Conservation (phyloP, 2,329 filamentous ascomycete species). For the Plenodomus tracheiphilus region DNA sequence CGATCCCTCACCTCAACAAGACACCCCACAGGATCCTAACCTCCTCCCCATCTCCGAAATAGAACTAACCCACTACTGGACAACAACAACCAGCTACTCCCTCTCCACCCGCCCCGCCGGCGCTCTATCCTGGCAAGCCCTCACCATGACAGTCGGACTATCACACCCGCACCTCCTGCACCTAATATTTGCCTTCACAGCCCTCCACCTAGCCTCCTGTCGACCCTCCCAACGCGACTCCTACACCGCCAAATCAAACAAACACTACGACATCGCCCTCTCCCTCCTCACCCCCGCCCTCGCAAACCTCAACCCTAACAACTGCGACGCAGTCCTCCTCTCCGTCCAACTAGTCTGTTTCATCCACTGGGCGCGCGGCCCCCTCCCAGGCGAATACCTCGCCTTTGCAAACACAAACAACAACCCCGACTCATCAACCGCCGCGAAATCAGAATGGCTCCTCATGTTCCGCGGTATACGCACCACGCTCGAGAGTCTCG, state of each 20-base stretch:
- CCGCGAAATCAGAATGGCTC: slow-evolving; percentile 32
- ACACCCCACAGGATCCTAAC: not conserved
- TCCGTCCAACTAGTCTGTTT: slow-evolving; percentile 33
- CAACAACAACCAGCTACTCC: slow-evolving; percentile 28
- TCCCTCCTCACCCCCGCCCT: slow-evolving; percentile 23
- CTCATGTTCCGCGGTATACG: slow-evolving; percentile 35
- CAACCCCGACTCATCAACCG: no score
- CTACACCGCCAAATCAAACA: slow-evolving; percentile 22
- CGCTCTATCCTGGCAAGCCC: slow-evolving; percentile 15
- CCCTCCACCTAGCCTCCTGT: slow-evolving; percentile 27
- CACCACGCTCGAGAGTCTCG: slow-evolving; percentile 21
- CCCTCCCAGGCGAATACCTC: slow-evolving; percentile 33
- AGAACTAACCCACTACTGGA: slow-evolving; percentile 33
- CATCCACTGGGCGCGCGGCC: slow-evolving; percentile 27
- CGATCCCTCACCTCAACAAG: not conserved
- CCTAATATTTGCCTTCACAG: slow-evolving; percentile 30
- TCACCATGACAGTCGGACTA: slow-evolving; percentile 25
- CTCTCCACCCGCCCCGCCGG: slow-evolving; percentile 21
- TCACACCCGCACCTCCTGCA: slow-evolving; percentile 21
- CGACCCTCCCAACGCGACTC: slow-evolving; percentile 20
- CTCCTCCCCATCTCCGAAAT: slow-evolving; percentile 21
- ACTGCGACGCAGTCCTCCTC: slow-evolving; percentile 29
- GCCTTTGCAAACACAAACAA: slow-evolving; percentile 20
- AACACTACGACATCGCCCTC: slow-evolving; percentile 28
- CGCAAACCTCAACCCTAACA: slow-evolving; percentile 16